These are phyloP conservation scores for Bondarzewia mesenterica DNA, from an alignment of 1,284 basidiomycete species.

Conservation along the genomic window DNA sequence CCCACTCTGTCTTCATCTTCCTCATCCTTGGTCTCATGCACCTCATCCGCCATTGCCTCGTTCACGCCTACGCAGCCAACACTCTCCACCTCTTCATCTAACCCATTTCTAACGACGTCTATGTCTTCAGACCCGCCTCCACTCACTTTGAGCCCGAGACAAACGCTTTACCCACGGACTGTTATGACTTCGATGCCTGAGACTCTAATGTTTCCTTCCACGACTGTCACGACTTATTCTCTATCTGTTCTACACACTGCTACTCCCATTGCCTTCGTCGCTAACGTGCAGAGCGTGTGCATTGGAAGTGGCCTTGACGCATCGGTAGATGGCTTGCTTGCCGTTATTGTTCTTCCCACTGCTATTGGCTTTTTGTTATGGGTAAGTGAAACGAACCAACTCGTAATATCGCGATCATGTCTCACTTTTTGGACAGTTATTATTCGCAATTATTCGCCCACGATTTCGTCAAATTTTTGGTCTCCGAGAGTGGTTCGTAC, in stretches of 20 bases:
- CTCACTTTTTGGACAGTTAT: conserved; percentile 31
- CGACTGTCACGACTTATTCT: conserved; percentile 1
- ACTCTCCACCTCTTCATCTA: background rate
- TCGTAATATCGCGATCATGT: background rate
- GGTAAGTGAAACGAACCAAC: conserved; percentile 34
- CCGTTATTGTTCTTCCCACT: conserved; percentile 47
- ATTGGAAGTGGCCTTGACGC: conserved; percentile 58
- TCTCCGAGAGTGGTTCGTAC: conserved; percentile 67
- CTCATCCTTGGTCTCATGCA: background rate
- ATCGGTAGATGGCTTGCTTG: conserved; percentile 53
- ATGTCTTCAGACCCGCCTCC: background rate
- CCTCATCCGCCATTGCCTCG: background rate
- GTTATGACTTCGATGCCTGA: background rate
- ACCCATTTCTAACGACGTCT: background rate
- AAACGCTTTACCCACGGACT: conserved; percentile 1
- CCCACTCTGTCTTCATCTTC: background rate
- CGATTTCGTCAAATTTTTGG: conserved; percentile 63
- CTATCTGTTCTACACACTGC: conserved; percentile 3
- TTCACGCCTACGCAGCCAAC: background rate
- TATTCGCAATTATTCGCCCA: conserved; percentile 60
- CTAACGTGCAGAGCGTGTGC: conserved; percentile 39
- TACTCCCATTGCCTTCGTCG: conserved; percentile 9
- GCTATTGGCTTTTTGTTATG: conserved; percentile 54
- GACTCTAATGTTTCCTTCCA: background rate
- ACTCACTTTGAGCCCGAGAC: background rate